Base-by-base conservation (phyloP, 768 basidiomycete genomes). In the Pleurotus eryngii region DNA sequence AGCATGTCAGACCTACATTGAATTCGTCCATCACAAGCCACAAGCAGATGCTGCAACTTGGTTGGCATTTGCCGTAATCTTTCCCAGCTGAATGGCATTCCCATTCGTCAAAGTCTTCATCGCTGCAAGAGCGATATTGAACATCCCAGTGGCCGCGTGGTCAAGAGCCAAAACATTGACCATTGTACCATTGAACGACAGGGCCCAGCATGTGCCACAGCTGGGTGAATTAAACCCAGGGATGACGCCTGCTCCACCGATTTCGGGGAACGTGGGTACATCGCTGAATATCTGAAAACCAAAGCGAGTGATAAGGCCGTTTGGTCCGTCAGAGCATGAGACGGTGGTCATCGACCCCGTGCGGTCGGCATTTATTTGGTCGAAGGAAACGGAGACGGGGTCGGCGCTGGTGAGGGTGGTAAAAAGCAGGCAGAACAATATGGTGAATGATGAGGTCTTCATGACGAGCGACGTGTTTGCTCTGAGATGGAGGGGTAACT, bases 161-260 rank as follows among this genome's bases (percentile, higher is more conserved):
- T 87, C 83, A 20, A 89, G 71, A 1, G 79, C 85, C 2, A 80
- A 67, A 8, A 86, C 65, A 43, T 74, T 76, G 66, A 85, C 72
- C 55, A 64, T 76, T 37, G 26, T 66, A 40, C 60, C 56, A 37
- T 73, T 72, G 67, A 76, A 86, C 3, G 79, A 76, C 59, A 87
- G 64, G 57, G 74, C 56, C 84, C 84, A 88, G 68, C 87, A 88
- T 20, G 77, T 76, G 2, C 83, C 84, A 61, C 85, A 88, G 45
- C 73, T 70, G 1, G 67, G 59, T 1, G 83, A 85, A 64, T 82
- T 75, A 67, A 70, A 86, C 20, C 76, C 78, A 3, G 66, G 67
- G 56, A 87, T 71, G 39, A 75, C 81, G 12, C 73, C 70, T 0
- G 76, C 80, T 0, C 81, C 85, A 27, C 83, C 85, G 63, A 88